These are phyloP conservation scores for Purpureocillium lavendulum DNA, from an alignment of 2,329 filamentous ascomycete genomes.

Conservation along the genomic window DNA sequence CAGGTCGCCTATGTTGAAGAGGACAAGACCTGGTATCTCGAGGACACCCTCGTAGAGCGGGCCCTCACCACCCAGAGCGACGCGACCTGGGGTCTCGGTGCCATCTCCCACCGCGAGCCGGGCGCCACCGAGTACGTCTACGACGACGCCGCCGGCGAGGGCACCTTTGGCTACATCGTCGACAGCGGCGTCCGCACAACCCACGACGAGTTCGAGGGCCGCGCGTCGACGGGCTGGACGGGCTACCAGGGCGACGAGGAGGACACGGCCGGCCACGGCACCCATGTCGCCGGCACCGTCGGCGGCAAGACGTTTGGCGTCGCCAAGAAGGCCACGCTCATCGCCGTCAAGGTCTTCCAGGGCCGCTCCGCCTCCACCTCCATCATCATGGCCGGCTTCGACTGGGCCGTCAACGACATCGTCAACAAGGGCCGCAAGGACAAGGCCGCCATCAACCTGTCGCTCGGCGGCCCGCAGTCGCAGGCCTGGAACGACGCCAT, in stretches of 20 bases:
- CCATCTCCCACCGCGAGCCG: conserved; percentile 5
- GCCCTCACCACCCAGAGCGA: conserved; percentile 8
- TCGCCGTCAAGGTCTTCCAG: conserved; percentile 40
- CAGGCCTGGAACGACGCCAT: conserved; percentile 46
- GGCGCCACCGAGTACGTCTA: conserved; percentile 25
- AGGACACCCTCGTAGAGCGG: neutral
- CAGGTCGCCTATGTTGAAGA: neutral
- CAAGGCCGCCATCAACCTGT: conserved; percentile 46
- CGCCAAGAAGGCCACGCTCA: conserved; percentile 27
- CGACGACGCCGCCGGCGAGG: conserved; percentile 29
- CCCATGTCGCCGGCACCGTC: too few relatives aligned
- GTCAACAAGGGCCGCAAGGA: conserved; percentile 23
- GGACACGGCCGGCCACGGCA: conserved; percentile 36
- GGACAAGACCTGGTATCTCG: neutral
- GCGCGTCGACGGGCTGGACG: conserved; percentile 28
- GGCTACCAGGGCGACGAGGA: conserved; percentile 21
- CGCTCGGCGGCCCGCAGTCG: conserved; percentile 25
- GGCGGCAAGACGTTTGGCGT: too few relatives aligned
- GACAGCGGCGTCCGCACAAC: conserved; percentile 43
- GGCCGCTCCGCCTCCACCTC: conserved; percentile 10
- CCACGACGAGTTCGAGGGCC: conserved; percentile 36
- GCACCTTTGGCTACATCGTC: conserved; percentile 42
- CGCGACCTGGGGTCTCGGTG: conserved; percentile 15
- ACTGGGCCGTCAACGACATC: conserved; percentile 34
- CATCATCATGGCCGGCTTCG: conserved; percentile 18